phyloP scores from a whole-genome alignment of 768 basidiomycete genomes.

The Boletus eberwhitei region DNA sequence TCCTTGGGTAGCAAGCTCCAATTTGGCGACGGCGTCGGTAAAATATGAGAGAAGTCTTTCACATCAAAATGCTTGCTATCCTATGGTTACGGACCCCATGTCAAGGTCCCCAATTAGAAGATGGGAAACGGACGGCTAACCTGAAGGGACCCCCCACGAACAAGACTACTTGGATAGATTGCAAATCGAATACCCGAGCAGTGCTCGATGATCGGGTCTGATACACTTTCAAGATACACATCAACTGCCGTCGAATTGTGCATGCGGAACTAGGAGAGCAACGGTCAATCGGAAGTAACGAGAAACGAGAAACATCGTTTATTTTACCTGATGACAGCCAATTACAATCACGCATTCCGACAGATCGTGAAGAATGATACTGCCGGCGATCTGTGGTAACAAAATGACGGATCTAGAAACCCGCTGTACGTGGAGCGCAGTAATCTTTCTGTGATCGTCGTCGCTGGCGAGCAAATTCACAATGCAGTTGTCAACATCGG shows the following conservation, averaged over 20 bases:
- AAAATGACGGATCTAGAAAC: conserved; percentile 61
- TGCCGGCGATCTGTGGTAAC: conserved; percentile 63
- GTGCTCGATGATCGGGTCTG: conserved; percentile 80
- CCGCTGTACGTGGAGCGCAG: conserved; percentile 41
- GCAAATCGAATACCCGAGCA: conserved; percentile 63
- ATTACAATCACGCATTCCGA: conserved; percentile 60
- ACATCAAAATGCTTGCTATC: conserved; percentile 46
- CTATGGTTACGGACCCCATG: conserved; percentile 11
- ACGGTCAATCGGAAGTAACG: background rate
- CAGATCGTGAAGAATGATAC: conserved; percentile 68
- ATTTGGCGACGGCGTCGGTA: conserved; percentile 72
- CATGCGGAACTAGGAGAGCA: conserved; percentile 71
- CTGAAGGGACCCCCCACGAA: background rate
- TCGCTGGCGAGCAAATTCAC: conserved; percentile 54
- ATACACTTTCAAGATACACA: conserved; percentile 62
- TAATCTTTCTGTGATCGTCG: conserved; percentile 8
- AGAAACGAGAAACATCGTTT: background rate
- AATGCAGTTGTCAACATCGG: conserved; percentile 64
- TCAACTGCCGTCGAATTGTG: conserved; percentile 65
- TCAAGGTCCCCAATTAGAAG: background rate
- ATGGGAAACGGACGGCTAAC: conserved; percentile 10
- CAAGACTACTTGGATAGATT: conserved; percentile 47
- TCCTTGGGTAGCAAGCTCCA: conserved; percentile 41
- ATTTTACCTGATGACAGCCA: conserved; percentile 74
- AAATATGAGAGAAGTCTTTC: conserved; percentile 86